Evolutionary conservation across 2,329 filamentous ascomycete species (phyloP).

Genomic region (Falciphora oryzae): DNA sequence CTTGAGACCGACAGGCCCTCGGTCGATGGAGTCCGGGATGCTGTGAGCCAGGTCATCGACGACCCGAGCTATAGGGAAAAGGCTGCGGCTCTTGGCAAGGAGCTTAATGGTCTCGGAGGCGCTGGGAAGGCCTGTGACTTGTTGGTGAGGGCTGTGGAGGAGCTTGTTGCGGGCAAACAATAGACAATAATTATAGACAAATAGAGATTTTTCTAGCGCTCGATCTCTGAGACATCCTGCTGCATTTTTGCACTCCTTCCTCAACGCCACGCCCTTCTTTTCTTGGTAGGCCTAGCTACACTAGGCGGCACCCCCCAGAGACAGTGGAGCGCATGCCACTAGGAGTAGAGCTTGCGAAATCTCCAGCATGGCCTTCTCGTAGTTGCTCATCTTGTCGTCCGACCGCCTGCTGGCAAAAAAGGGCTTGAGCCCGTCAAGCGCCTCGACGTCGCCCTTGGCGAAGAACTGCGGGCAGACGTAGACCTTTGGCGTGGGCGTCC

Average conservation of each 20-base stretch:
- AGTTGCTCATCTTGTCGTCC: conserved; percentile 17
- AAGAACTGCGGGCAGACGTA: conserved; percentile 20
- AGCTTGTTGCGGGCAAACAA: not conserved
- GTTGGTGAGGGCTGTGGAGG: not conserved
- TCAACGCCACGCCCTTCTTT: not conserved
- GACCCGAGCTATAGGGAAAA: not conserved
- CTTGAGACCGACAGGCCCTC: conserved; percentile 14
- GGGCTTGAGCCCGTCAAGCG: conserved; percentile 16
- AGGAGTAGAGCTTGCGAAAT: conserved; percentile 10
- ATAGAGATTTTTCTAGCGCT: not conserved
- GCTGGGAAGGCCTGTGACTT: not conserved
- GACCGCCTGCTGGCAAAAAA: conserved; percentile 17
- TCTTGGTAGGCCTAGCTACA: not conserved
- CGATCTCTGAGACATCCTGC: no score
- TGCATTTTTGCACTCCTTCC: no score
- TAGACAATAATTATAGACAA: not conserved
- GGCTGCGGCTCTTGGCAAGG: not conserved
- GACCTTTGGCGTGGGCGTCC: conserved; percentile 19
- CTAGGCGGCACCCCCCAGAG: no score
- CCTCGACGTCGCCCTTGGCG: conserved; percentile 19
- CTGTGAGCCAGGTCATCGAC: conserved; percentile 10
- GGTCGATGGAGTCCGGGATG: conserved; percentile 10
- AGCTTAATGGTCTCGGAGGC: not conserved
- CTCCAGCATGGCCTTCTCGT: conserved; percentile 17
- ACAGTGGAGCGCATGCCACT: not conserved